Conservation (phyloP, 2,329 filamentous ascomycete genomes). For the Trichoderma pleuroti region DNA sequence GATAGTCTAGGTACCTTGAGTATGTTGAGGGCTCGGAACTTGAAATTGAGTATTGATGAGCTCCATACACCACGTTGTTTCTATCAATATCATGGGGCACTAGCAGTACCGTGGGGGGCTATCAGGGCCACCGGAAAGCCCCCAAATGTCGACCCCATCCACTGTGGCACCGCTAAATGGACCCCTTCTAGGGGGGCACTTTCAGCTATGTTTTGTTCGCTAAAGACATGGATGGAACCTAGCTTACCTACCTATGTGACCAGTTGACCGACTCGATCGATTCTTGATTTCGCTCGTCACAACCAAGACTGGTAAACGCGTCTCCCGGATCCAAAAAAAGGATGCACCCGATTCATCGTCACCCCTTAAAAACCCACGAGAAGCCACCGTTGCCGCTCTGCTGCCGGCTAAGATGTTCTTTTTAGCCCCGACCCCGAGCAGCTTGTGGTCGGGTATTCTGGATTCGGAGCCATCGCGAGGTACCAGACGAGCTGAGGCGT, state of each 20-base stretch:
- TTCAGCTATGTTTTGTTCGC: not conserved
- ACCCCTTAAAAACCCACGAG: not conserved
- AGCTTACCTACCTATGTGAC: too few species aligned
- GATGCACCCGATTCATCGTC: not conserved
- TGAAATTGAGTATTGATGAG: not conserved
- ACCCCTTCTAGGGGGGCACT: not conserved
- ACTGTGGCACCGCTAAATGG: conserved; percentile 8
- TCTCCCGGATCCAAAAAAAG: not conserved
- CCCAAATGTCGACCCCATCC: not conserved
- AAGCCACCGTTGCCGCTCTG: not conserved
- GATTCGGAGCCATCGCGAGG: not conserved
- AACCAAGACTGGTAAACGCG: not conserved
- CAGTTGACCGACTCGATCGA: not conserved
- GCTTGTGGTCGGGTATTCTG: not conserved
- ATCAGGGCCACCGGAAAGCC: not conserved
- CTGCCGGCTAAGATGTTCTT: not conserved
- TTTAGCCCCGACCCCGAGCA: not conserved
- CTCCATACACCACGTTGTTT: not conserved
- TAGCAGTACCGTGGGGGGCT: conserved; percentile 2
- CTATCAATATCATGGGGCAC: not conserved
- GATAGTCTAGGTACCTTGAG: not conserved
- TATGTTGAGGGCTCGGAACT: not conserved
- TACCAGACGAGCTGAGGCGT: not conserved
- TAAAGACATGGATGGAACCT: not conserved
- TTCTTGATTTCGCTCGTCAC: not conserved